Base-by-base conservation (phyloP, 169 alveolate species). In the Plasmodium knowlesi region DNA sequence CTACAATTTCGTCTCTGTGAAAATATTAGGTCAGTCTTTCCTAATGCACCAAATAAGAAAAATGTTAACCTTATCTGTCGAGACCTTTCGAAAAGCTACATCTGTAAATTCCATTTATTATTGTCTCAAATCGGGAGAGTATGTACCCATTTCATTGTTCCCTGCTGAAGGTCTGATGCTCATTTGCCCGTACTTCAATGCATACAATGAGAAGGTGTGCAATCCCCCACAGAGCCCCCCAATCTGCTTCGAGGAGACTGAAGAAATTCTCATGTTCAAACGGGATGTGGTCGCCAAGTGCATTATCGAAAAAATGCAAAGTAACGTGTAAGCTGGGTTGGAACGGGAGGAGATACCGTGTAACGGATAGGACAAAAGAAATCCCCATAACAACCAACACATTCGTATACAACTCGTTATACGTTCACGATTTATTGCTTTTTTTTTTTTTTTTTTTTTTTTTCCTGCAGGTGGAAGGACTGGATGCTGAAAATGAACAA, bases 11-110 rank as follows among this genome's bases (percentile, higher is more conserved):
- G 93, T 97, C 37, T 94, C 95, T n/a, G 90, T 97, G 32, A 67
- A 83, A 46, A 96, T 97, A 5, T 88, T 85, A 34, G 98, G 98
- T 3, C 98, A 97, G 84, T 97, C 98, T 61, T 97, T 97, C 72
- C 81, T 97, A 73, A 94, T 95, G 92, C 97, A 97, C 86, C 98
- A 97, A 92, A 97, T 97, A 25, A 94, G 98, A 88, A 97, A 97
- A 85, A 97, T 97, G 98, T 73, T 97, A 4, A 92, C 97, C 6
- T 81, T 97, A 80, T 97, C 97, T 22, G 92, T 95, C 30, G 98
- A 97, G 70, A 96, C 93, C 8, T 97, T 93, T 88, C 89, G 96
- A 28, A 96, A 96, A 14, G 94, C 95, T n/a, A 98, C 98, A 16
- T 97, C 98, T 32, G 25, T 57, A 12, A 80, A 84, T 76, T 95